Evolutionary conservation across 164 flowering plant species (phyloP).

Genomic region (Cinnamomum chago): DNA sequence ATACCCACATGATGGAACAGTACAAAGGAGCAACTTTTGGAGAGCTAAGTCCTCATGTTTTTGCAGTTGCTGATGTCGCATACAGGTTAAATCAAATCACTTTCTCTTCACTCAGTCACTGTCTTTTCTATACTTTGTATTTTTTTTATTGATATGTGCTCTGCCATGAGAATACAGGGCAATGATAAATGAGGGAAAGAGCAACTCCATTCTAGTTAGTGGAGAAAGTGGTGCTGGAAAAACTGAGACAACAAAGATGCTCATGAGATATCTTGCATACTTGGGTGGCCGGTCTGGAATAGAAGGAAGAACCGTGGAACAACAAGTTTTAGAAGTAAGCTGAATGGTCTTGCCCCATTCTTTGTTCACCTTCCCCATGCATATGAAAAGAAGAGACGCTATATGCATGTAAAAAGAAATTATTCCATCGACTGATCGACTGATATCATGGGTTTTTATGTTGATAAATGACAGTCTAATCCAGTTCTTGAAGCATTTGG

Average conservation of each 20-base stretch:
- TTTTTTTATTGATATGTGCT: constrained; percentile 5
- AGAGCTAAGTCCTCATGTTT: constrained; percentile 98
- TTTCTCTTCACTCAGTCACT: neutral
- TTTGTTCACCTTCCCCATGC: neutral
- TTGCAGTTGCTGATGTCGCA: constrained; percentile 96
- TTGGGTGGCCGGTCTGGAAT: constrained; percentile 92
- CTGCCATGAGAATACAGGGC: constrained; percentile 47
- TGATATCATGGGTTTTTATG: constrained; percentile 4
- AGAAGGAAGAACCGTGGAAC: constrained; percentile 97
- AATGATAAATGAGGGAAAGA: constrained; percentile 96
- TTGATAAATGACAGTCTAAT: constrained; percentile 52
- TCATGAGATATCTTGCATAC: constrained; percentile 95
- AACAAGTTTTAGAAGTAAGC: constrained; percentile 96
- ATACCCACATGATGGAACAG: constrained; percentile 98
- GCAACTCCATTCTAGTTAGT: constrained; percentile 97
- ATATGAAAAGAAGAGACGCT: neutral
- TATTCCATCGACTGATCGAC: neutral
- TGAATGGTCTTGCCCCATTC: constrained; percentile 7
- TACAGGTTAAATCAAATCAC: constrained; percentile 57
- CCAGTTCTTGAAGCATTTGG: constrained; percentile 92
- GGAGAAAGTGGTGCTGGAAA: constrained; percentile 99
- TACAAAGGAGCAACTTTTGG: constrained; percentile 95
- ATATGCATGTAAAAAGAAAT: neutral
- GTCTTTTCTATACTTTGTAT: neutral
- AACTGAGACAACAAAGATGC: constrained; percentile 99